Base-by-base conservation (phyloP, 1,139 yeast species). In the Nakaseomyces sp. region DNA sequence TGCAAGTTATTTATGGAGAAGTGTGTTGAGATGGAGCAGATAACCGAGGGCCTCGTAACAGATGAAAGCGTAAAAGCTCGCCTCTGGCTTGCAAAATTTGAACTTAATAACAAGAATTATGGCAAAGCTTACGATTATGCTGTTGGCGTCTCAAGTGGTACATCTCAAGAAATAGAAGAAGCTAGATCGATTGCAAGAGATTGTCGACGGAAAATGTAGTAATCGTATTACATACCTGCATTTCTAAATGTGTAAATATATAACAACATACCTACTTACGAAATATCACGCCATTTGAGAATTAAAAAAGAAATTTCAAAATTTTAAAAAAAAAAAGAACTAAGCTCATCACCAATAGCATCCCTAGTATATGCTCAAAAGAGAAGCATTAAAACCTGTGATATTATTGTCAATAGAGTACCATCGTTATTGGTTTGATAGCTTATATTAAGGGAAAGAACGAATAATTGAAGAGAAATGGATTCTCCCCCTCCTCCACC, bases 111-210 rank as follows among this genome's bases (percentile, higher is more conserved):
- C 41, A 69, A 73, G 16, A 74, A 78, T 48, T 88, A 74, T 68
- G 77, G 76, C 38, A 74, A 71, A 46, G 96, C 96, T 0, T 80
- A 81, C 51, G 77, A 74, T 42, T 76, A 83, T 55, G 93, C 95
- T 0, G 75, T 76, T 47, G 86, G 80, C 47, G 72, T 88, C 51
- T 79, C 80, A 19, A 80, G 80, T 48, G 93, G 93, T 24, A 76
- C 84, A 31, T 82, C 91, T 8, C 86, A 81, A 49, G 96, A 86
- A 56, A 76, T 87, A 29, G 96, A 87, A 57, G 96, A 88, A 57
- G 96, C 96, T 0, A 68, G 95, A 42, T 74, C 83, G 0, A 81
- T 89, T 40, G 86, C 91, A 0, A 71, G 93, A 52, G 94, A 84
- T 52, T 81, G 85, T 12, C 61, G 73, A 37, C 57, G 50, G 28